These are phyloP conservation scores for Cubamyces sp. DNA, from an alignment of 768 basidiomycete species.

Conservation along the genomic window DNA sequence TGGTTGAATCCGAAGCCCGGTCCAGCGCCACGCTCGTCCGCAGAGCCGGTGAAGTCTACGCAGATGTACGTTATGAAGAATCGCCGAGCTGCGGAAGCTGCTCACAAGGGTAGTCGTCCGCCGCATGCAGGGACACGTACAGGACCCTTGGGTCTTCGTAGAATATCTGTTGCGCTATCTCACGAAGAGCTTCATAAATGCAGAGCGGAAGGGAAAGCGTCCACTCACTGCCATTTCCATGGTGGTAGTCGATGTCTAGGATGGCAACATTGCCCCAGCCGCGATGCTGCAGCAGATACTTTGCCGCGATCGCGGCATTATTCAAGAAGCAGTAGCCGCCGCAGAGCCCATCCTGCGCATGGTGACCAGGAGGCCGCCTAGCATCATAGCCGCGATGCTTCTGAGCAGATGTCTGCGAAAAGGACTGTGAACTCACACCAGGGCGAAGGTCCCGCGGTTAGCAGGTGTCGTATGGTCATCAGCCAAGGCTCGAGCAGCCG, in stretches of 20 bases:
- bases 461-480: not conserved
- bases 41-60: constrained; percentile 37
- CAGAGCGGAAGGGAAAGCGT: not conserved
- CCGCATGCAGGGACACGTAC: constrained; percentile 39
- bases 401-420: not conserved
- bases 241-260: constrained; percentile 44
- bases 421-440: constrained; percentile 25
- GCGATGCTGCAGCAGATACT: constrained; percentile 28
- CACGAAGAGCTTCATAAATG: not conserved
- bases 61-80: not conserved
- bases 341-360: constrained; percentile 34
- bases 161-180: constrained; percentile 37
- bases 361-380: constrained; percentile 38
- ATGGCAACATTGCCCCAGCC: constrained; percentile 28
- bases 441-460: constrained; percentile 27
- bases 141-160: constrained; percentile 37
- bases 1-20: constrained; percentile 32
- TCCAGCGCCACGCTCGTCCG: constrained; percentile 33
- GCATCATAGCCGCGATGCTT: constrained; percentile 17
- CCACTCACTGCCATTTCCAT: constrained; percentile 39
- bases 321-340: constrained; percentile 43
- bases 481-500: constrained; percentile 28
- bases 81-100: not conserved
- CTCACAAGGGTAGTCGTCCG: constrained; percentile 40
- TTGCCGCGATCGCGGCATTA: constrained; percentile 39